Conservation (phyloP, 2,329 filamentous ascomycete genomes). For the Sphaerulina vaccinii region DNA sequence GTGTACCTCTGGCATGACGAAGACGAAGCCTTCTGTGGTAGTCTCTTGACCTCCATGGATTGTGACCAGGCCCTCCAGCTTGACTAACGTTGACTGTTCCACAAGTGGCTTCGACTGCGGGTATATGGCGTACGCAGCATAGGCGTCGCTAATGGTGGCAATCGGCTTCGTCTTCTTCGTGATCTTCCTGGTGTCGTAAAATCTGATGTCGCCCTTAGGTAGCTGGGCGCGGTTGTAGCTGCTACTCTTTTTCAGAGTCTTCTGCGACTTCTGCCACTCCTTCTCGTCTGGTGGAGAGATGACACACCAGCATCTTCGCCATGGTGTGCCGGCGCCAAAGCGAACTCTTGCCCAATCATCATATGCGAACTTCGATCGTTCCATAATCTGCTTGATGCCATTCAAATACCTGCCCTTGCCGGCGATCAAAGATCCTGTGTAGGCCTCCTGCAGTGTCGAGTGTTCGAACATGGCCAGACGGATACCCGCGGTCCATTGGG, state of each 20-base stretch:
- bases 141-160: conserved; percentile 86
- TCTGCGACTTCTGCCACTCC: conserved; percentile 79
- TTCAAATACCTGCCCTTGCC: conserved; percentile 88
- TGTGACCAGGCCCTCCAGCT: conserved; percentile 86
- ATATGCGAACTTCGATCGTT: conserved; percentile 70
- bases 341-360: conserved; percentile 95
- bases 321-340: conserved; percentile 93
- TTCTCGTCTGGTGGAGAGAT: conserved; percentile 92
- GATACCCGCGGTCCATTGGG: conserved; percentile 95
- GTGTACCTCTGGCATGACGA: conserved; percentile 93
- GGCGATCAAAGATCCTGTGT: conserved; percentile 91
- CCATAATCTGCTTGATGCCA: conserved; percentile 86
- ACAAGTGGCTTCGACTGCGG: conserved; percentile 92
- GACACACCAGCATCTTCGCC: conserved; percentile 96
- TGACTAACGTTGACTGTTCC: conserved; percentile 89
- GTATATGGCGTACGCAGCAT: conserved; percentile 91
- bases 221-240: conserved; percentile 74
- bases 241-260: conserved; percentile 76
- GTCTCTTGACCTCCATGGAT: conserved; percentile 73
- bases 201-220: conserved; percentile 86
- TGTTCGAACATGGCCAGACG: conserved; percentile 93
- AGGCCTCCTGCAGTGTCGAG: conserved; percentile 88
- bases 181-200: conserved; percentile 87
- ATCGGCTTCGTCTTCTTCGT: conserved; percentile 90
- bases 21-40: conserved; percentile 89